A percentile compares a stretch with the other conserved stretches of the same genome.
These are phyloP conservation scores for Fomitopsis betulina DNA, from an alignment of 1,284 basidiomycete genomes.

Conservation along the genomic window DNA sequence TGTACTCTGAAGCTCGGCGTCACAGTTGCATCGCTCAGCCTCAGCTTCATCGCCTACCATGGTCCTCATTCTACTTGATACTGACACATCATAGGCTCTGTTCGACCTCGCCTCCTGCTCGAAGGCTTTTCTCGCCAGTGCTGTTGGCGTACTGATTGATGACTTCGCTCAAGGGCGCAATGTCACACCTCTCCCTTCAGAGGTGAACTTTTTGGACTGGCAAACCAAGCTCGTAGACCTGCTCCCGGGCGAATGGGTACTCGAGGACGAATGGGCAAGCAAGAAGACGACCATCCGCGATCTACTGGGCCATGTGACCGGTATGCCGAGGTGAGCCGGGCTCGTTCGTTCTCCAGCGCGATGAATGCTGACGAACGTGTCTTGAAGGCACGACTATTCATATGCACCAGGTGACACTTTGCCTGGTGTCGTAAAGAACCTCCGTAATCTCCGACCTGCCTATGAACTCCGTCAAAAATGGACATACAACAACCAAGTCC, in stretches of 20 bases:
- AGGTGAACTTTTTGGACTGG: constrained; percentile 11
- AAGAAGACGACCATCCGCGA: constrained; percentile 34
- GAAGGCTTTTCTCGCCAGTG: constrained; percentile 37
- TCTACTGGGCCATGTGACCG: constrained; percentile 24
- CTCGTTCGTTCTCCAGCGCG: neutral
- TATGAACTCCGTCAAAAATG: constrained; percentile 36
- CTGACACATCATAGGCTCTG: constrained; percentile 25
- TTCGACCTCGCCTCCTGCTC: constrained; percentile 42
- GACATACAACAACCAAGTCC: constrained; percentile 39
- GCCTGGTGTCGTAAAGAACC: constrained; percentile 21
- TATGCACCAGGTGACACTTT: constrained; percentile 27
- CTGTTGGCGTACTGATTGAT: constrained; percentile 30
- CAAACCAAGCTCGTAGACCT: constrained; percentile 36
- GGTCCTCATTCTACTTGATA: neutral
- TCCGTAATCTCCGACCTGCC: constrained; percentile 31
- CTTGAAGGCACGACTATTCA: constrained; percentile 28
- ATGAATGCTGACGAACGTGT: too few relatives aligned
- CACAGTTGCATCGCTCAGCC: too few relatives aligned
- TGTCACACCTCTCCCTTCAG: constrained; percentile 15
- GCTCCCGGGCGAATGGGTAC: constrained; percentile 35
- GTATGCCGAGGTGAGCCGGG: constrained; percentile 19
- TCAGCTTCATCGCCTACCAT: too few relatives aligned
- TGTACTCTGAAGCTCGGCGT: too few relatives aligned
- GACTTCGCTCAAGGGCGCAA: constrained; percentile 19
- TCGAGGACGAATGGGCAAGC: constrained; percentile 32